Base-by-base conservation (phyloP, 371 early-diverging fungal genomes). In the Rhizopus microsporus region DNA sequence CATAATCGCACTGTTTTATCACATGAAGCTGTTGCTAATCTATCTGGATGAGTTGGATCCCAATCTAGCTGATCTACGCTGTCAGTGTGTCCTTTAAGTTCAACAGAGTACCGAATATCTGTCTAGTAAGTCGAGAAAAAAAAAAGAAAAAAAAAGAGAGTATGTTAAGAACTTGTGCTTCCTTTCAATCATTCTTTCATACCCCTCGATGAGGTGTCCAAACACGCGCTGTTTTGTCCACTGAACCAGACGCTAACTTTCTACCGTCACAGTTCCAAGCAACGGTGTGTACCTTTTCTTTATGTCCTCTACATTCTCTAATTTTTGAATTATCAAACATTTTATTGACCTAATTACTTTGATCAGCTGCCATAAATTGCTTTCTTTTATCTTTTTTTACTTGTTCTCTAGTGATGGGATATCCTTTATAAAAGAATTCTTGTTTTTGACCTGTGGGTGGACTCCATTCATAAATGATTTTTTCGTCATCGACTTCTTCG, bases 1-100 rank as follows among this genome's bases (percentile, higher is more conserved):
- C 96, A 95, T 55, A 95, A 72, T 16, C 93, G 75, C 2, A 93
- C 89, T 0, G 91, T 91, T 62, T 84, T 88, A 73, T 95, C 96
- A 52, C 87, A 81, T 12, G 92, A 91, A 5, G 92, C 92, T 5
- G 96, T 90, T 0, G 92, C 94, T 48, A 95, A 74, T 40, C 78
- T 67, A 60, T 90, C 87, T 5, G 86, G 82, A 56, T 89, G 84
- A 10, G 85, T 83, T 6, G 93, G 93, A 71, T 91, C 88, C 92
- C 92, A 93, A 33, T 81, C 82, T 30, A 94, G 71, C 60, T 92
- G 88, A 72, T 93, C 90, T 8, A 96, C 90, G 61, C 88, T 91
- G 45, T 89, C 92, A 3, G 86, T 80, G 69, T 96, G 96, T 2
- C 93, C 94, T 54, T 86, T 84, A 49, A 93, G 74, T 60, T 90